Percentiles rank a stretch among this genome's conserved stretches.
Conservation (phyloP, 306 rosid genomes). For the Rubus idaeus region DNA sequence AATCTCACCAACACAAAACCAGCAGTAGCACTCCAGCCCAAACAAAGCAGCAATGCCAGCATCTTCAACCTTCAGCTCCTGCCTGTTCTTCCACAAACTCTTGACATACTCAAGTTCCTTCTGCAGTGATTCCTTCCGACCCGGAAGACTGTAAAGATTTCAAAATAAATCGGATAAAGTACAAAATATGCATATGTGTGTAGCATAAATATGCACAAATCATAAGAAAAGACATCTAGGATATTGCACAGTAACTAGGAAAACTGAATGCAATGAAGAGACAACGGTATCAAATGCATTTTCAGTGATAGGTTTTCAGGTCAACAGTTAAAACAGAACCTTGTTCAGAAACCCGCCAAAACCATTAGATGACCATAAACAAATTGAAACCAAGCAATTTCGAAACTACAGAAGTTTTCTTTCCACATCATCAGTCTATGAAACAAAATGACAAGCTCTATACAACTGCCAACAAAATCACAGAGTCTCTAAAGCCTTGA, state of each 20-base stretch:
- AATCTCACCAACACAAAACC: conserved; percentile 81
- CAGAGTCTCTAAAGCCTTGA: not conserved
- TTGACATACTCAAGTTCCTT: conserved; percentile 84
- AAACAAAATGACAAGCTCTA: not conserved
- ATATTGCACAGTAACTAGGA: not conserved
- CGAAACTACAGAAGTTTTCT: not conserved
- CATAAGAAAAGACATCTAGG: not conserved
- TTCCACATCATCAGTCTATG: not conserved
- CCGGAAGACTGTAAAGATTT: conserved; percentile 63
- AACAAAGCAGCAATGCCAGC: conserved; percentile 86
- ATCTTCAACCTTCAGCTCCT: conserved; percentile 85
- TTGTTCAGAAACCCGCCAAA: not conserved
- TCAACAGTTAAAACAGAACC: not conserved
- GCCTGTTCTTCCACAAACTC: conserved; percentile 75
- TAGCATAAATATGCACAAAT: conserved; percentile 2
- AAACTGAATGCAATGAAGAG: not conserved
- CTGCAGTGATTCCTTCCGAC: conserved; percentile 60
- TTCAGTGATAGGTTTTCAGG: not conserved
- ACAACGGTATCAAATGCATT: not conserved
- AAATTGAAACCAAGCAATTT: not conserved
- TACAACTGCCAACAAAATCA: not conserved
- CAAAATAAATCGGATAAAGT: conserved; percentile 17
- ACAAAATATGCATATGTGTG: not conserved
- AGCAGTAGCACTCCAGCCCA: conserved; percentile 85
- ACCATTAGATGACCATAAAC: not conserved